phyloP scores from a whole-genome alignment of 495 filamentous ascomycete genomes.

The Filosporella fistucella region DNA sequence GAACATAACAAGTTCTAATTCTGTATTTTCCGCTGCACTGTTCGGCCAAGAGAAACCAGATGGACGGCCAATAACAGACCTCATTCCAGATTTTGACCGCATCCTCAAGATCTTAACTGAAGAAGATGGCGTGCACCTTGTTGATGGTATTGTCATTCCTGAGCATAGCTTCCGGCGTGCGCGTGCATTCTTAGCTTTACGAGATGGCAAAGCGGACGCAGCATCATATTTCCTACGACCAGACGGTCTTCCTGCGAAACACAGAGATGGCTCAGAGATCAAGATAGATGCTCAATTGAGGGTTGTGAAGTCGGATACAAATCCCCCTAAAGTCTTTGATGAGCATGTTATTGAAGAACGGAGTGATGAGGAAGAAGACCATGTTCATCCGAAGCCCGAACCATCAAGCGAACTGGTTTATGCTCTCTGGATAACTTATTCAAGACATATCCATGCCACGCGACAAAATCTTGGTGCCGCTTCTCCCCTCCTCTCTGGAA shows the following conservation, averaged over 20 bases:
- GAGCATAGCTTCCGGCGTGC: slow-evolving; percentile 94
- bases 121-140: slow-evolving; percentile 75
- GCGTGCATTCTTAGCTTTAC: slow-evolving; percentile 72
- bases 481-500: slow-evolving; percentile 55
- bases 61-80: slow-evolving; percentile 67
- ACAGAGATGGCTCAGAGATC: slow-evolving; percentile 85
- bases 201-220: slow-evolving; percentile 73
- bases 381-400: slow-evolving; percentile 18
- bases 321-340: slow-evolving; percentile 30
- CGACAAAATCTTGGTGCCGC: slow-evolving; percentile 48
- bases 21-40: slow-evolving; percentile 85
- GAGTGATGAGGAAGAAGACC: slow-evolving; percentile 40
- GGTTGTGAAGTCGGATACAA: slow-evolving; percentile 81
- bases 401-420: slow-evolving; percentile 75
- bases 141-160: slow-evolving; percentile 94
- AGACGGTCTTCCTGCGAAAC: slow-evolving; percentile 75
- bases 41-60: slow-evolving; percentile 85
- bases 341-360: slow-evolving; percentile 42
- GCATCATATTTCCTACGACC: slow-evolving; percentile 73
- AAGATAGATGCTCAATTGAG: slow-evolving; percentile 94
- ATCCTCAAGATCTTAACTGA: slow-evolving; percentile 76
- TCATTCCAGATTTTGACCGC: slow-evolving; percentile 85
- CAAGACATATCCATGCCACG: slow-evolving; percentile 79
- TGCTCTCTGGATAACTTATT: slow-evolving; percentile 96
- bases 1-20: slow-evolving; percentile 85